A percentile compares a stretch with the other conserved stretches of the same genome.
Conservation (phyloP, 306 rosid genomes). For the Trichosanthes cucumerina region DNA sequence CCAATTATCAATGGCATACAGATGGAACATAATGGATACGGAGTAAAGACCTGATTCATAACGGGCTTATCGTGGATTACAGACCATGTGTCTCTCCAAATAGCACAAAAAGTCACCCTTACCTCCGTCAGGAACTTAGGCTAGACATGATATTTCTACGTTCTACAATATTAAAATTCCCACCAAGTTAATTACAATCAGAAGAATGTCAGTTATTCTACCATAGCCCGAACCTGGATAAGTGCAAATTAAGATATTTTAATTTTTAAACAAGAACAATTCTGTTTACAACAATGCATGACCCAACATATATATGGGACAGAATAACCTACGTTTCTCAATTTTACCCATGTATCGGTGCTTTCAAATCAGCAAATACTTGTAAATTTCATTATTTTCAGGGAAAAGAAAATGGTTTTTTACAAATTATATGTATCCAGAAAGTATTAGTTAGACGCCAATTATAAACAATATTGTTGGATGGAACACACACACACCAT, state of each 20-base stretch:
- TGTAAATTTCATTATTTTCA: not conserved
- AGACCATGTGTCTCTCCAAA: not conserved
- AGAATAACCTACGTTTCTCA: not conserved
- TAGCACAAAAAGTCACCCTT: not conserved
- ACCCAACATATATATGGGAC: not conserved
- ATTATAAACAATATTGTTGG: not conserved
- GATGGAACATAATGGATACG: not conserved
- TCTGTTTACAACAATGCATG: not conserved
- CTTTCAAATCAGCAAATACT: not conserved
- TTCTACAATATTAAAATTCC: not conserved
- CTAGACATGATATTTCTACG: not conserved
- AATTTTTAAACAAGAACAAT: not conserved
- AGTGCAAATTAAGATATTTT: not conserved
- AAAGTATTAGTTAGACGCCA: not conserved
- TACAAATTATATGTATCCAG: not conserved
- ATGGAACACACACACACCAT: not conserved
- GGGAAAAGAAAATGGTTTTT: not conserved
- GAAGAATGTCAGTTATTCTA: not conserved
- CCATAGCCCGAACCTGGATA: not conserved
- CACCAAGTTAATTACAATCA: not conserved
- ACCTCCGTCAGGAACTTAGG: not conserved
- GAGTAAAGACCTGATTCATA: not conserved
- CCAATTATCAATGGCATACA: not conserved
- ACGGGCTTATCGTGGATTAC: not conserved
- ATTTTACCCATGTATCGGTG: not conserved